Base-by-base conservation (phyloP, 495 filamentous ascomycete species). In the Xylaria acuta region DNA sequence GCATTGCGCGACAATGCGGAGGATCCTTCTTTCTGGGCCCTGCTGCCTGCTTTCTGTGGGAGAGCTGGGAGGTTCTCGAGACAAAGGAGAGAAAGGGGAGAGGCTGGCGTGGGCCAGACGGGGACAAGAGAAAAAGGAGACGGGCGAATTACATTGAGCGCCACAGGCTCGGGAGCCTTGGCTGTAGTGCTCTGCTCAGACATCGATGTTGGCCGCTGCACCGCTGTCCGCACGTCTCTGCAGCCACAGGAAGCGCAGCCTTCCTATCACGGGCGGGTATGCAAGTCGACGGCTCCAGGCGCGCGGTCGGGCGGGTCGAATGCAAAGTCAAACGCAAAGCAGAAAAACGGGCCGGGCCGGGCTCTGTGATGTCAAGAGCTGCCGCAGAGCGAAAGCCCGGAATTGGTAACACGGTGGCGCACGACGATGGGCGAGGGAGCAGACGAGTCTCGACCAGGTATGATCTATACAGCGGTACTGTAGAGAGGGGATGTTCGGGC, bases 341-440 rank as follows among this genome's bases (percentile, higher is more conserved):
- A 72, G 67, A 70, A 77, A 77, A 78, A 77, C 75, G 76, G 75
- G 72, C 75, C 76, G 78, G 75, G 76, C 60, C 70, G 18, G 63
- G 18, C 51, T 38, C 34, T 51, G 49, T 66, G 54, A 60, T 38
- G 58, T 18, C 25, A 51, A 11, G 63, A 64, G 40, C 18, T 45
- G 60, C n/a, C 59, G 45, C 41, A 16, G 27, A 47, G 38, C 63
- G 22, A 41, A 43, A 11, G 40, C 43, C 25, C 45, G 16, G 70
- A 67, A n/a, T 41, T 64, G 56, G 74, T 75, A 51, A 68, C 74
- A 76, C 76, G 60, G 67, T 69, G 54, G 67, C 70, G 70, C 70
- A 70, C 49, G 69, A 60, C 27, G 38, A 51, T 20, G 70, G 38
- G 40, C 22, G 56, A 47, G 25, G n/a, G 25, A 22, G 38, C 40